Evolutionary conservation across 345 rosid species (phyloP).

Genomic region (Citrus medica): DNA sequence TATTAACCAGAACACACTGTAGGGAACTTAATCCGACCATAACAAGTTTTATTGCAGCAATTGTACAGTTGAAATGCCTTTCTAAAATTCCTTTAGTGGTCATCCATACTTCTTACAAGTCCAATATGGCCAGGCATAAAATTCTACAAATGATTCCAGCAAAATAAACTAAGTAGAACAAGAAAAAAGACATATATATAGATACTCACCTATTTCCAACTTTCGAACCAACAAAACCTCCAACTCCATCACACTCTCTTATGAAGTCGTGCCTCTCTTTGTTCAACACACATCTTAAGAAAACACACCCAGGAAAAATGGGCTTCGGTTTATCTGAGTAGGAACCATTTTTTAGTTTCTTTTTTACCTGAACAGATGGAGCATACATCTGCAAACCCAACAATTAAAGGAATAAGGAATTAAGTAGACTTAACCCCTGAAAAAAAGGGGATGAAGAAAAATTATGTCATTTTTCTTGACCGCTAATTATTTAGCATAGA

Average conservation of each 20-base stretch:
- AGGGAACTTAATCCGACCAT: background rate
- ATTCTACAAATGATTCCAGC: background rate
- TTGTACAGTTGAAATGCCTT: background rate
- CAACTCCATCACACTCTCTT: conserved; percentile 66
- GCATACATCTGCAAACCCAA: conserved; percentile 60
- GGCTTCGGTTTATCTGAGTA: conserved; percentile 59
- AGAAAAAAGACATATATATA: background rate
- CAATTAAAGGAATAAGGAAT: conserved; percentile 3
- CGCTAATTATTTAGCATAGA: background rate
- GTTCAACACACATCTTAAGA: conserved; percentile 70
- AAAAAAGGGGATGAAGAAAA: background rate
- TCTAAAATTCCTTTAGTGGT: conserved; percentile 1
- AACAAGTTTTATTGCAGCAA: background rate
- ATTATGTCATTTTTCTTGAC: background rate
- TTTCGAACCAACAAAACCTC: conserved; percentile 78
- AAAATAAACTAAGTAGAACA: background rate
- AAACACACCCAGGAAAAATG: conserved; percentile 75
- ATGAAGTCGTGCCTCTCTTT: conserved; percentile 79
- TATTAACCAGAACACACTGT: background rate
- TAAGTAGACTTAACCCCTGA: too few species aligned
- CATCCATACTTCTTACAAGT: background rate
- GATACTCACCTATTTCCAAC: conserved; percentile 78
- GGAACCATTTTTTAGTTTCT: conserved; percentile 64
- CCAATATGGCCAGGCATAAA: background rate
- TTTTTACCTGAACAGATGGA: conserved; percentile 67